Evolutionary conservation across 495 filamentous ascomycete genomes (phyloP), one percentile per base, ranked within the genome.

Genomic region (Delitschia confertaspora): DNA sequence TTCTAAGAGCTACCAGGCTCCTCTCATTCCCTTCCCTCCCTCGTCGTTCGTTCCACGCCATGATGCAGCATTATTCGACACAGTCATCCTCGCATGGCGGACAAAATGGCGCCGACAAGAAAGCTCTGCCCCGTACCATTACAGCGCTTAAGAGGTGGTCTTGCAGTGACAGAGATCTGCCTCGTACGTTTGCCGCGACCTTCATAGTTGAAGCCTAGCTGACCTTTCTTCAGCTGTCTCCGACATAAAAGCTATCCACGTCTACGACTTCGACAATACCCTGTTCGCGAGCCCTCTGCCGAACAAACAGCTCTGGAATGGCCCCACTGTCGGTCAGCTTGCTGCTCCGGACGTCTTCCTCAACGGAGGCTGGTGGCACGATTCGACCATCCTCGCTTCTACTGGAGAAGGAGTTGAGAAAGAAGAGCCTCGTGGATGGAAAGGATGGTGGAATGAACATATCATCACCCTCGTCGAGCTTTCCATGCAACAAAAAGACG

Each of bases 211-310:
- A 24, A 20, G 2, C 18, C 5, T n/a, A 13, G 31, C 41, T 53
- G 14, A 47, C 24, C n/a, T 16, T 18, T 30, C 19, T 40, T 4
- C 46, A 80, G 77, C 72, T 42, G 67, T 76, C 14, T 70, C 80
- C 14, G 69, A 74, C 53, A 81, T 96, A 57, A 84, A 76, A 58
- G 60, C 75, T 5, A 78, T 99, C 38, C 91, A 99, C 60, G 73
- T 99, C 45, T 99, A 96, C 68, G 91, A 99, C 65, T 99, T 99
- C 60, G 91, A 99, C 60, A 96, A 99, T 57, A 99, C 91, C 27
- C 68, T 99, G 7, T 99, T 99, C 65, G 71, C 79, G 53, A 91
- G 78, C 16, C 91, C 91, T 14, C 69, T 94, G 6, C 91, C 91
- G 0, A 96, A 95, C 52, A 76, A 76, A 1, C 83, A 87, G 54